Conservation (phyloP, 1,284 basidiomycete genomes). For the Pholiota adiposa region DNA sequence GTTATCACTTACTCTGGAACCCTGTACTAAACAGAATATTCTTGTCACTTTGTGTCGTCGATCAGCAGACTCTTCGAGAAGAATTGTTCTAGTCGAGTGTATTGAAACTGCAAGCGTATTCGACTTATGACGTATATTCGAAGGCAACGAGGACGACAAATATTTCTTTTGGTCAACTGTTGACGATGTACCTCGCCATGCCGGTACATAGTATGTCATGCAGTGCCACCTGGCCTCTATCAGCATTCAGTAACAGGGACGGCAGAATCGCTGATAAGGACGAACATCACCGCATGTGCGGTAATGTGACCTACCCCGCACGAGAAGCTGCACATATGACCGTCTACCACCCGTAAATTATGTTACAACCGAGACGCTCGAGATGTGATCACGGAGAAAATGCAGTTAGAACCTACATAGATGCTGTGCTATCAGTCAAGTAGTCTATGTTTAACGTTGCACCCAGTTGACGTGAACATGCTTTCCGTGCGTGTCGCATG, state of each 20-base stretch:
- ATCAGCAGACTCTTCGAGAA: no score
- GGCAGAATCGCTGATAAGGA: neutral
- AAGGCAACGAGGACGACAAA: neutral
- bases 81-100: no score
- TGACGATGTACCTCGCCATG: neutral
- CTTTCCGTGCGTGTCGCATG: neutral
- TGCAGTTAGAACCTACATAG: neutral
- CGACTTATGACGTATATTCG: neutral
- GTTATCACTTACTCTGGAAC: no score
- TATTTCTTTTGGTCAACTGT: neutral
- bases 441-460: neutral
- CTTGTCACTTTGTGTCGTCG: no score
- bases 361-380: neutral
- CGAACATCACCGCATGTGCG: constrained; percentile 3
- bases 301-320: neutral
- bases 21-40: no score
- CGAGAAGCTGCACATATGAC: neutral
- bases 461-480: neutral
- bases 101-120: no score
- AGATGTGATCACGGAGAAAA: neutral
- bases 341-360: neutral
- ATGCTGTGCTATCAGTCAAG: neutral
- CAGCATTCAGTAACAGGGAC: neutral
- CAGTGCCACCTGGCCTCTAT: neutral
- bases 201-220: neutral